Evolutionary conservation across 371 early-diverging fungal species (phyloP).

Genomic region (Rhizopus delemar): DNA sequence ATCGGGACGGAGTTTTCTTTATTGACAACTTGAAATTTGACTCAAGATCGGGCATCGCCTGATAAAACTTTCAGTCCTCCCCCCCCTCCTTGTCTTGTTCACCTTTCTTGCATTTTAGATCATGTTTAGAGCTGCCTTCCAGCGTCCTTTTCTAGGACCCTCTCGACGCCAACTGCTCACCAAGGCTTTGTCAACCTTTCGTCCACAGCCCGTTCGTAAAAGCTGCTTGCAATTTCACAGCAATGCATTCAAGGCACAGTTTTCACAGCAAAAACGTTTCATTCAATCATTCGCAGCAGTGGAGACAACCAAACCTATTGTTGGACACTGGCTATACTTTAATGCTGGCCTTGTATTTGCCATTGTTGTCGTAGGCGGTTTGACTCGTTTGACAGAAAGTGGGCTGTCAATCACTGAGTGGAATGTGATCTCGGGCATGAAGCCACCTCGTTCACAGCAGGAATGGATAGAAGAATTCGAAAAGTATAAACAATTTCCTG

Average conservation of each 20-base stretch:
- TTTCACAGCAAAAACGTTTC: not conserved
- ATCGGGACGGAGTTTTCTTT: not conserved
- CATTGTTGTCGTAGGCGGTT: constrained; percentile 93
- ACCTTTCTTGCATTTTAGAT: not conserved
- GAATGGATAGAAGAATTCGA: constrained; percentile 94
- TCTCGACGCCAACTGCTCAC: not conserved
- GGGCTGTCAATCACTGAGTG: constrained; percentile 97
- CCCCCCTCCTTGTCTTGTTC: not conserved
- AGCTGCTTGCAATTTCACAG: not conserved
- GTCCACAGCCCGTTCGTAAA: not conserved
- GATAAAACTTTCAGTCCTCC: not conserved
- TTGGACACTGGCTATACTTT: constrained; percentile 92
- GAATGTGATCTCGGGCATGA: constrained; percentile 92
- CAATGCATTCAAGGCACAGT: not conserved
- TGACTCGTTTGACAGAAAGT: constrained; percentile 94
- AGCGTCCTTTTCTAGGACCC: not conserved
- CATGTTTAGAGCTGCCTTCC: not conserved
- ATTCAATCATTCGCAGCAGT: not conserved
- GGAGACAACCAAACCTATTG: constrained; percentile 56
- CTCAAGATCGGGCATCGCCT: not conserved
- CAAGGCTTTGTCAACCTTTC: not conserved
- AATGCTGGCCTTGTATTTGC: constrained; percentile 88
- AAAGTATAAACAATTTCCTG: constrained; percentile 97
- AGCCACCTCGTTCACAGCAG: constrained; percentile 81
- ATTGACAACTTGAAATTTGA: not conserved